A percentile compares a stretch with the other conserved stretches of the same genome.
Conservation (phyloP, 2,329 filamentous ascomycete genomes). For the Pseudopyricularia javanii region DNA sequence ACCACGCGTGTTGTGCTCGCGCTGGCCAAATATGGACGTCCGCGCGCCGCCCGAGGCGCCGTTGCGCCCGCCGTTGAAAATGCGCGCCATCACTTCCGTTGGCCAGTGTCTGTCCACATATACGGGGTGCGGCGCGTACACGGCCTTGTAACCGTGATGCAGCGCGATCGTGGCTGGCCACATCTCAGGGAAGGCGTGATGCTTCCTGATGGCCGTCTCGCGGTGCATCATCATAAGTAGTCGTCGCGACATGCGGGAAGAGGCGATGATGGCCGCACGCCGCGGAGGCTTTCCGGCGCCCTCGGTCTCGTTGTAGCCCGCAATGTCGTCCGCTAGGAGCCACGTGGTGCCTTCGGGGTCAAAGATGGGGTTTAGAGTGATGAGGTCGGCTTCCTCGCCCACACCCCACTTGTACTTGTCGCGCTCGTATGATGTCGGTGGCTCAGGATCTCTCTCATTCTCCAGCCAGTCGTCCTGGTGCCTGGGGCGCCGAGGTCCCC, state of each 20-base stretch:
- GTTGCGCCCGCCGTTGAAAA: constrained; percentile 70
- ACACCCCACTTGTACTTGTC: constrained; percentile 82
- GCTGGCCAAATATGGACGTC: constrained; percentile 65
- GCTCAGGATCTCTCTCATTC: constrained; percentile 58
- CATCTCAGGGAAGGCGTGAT: constrained; percentile 94
- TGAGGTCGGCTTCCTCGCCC: constrained; percentile 80
- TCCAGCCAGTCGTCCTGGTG: constrained; percentile 61
- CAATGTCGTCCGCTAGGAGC: constrained; percentile 72
- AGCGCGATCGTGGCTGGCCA: constrained; percentile 81
- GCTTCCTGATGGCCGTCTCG: constrained; percentile 73
- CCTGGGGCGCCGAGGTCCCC: constrained; percentile 68
- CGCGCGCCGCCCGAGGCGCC: constrained; percentile 62
- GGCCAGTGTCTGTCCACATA: constrained; percentile 86
- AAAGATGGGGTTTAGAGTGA: constrained; percentile 85
- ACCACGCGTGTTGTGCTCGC: constrained; percentile 80
- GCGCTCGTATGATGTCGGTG: constrained; percentile 60
- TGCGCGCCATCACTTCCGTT: constrained; percentile 58
- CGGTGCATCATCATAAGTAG: constrained; percentile 81
- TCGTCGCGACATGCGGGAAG: constrained; percentile 68
- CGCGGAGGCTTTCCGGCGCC: constrained; percentile 51
- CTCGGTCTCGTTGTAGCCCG: constrained; percentile 60
- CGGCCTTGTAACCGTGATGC: constrained; percentile 86
- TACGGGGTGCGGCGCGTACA: constrained; percentile 80
- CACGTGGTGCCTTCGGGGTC: constrained; percentile 81
- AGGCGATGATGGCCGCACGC: constrained; percentile 79